Percentiles rank a stretch among this genome's conserved stretches.
Evolutionary conservation across 352 stramenopile genomes (phyloP).

Genomic region (Phytophthora fragariae): DNA sequence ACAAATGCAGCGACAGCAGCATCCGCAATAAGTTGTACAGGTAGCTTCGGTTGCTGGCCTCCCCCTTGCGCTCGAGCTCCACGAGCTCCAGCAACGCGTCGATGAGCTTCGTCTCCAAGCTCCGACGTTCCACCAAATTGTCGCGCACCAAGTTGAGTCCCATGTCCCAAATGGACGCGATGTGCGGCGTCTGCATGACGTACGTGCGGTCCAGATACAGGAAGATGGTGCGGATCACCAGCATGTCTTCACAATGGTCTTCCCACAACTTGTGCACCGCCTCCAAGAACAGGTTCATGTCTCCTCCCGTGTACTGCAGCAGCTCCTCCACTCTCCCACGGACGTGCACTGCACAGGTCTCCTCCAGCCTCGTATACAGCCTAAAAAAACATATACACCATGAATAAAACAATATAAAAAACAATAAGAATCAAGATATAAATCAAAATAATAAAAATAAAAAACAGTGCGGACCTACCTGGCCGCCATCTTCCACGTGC

Average conservation of each 20-base stretch:
- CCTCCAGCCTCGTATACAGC: constrained; percentile 73
- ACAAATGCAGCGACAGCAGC: constrained; percentile 87
- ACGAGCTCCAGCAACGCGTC: constrained; percentile 83
- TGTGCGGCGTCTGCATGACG: constrained; percentile 85
- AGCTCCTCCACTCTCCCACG: constrained; percentile 62
- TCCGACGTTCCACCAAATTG: constrained; percentile 61
- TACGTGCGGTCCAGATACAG: constrained; percentile 94
- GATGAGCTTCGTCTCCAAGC: constrained; percentile 76
- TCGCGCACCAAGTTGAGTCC: constrained; percentile 77
- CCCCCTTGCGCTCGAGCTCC: constrained; percentile 88
- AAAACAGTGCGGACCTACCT: constrained; percentile 47
- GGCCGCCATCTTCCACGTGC: constrained; percentile 93
- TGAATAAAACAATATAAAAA: not conserved
- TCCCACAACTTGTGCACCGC: constrained; percentile 86
- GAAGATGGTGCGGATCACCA: constrained; percentile 94
- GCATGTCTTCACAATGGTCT: constrained; percentile 93
- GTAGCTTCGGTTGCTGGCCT: constrained; percentile 85
- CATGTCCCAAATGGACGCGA: constrained; percentile 93
- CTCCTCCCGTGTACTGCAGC: constrained; percentile 62
- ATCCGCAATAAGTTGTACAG: constrained; percentile 87
- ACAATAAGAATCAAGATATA: not conserved
- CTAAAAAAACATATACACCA: constrained; percentile 21
- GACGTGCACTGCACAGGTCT: constrained; percentile 77
- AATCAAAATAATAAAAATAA: not conserved
- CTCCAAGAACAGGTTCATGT: constrained; percentile 79